phyloP scores from a whole-genome alignment of 106 monocot genomes.

The Dendrobium nobile region DNA sequence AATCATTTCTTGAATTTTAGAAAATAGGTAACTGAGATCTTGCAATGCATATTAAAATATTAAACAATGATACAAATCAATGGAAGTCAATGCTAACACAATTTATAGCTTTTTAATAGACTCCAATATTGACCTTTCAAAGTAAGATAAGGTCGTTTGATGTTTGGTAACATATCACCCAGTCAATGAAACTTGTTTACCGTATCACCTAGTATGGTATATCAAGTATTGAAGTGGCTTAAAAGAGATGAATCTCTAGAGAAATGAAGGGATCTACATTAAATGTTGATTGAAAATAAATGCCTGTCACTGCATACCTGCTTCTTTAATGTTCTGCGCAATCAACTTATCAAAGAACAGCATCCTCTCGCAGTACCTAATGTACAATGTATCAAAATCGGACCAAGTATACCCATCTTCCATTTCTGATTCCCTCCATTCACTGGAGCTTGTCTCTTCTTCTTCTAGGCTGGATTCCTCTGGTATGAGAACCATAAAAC shows the following conservation, averaged over 20 bases:
- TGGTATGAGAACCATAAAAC: conserved; percentile 95
- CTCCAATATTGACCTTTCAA: neutral
- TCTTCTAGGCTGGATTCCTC: conserved; percentile 60
- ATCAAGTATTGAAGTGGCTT: neutral
- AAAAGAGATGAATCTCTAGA: neutral
- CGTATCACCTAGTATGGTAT: neutral
- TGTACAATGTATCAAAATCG: conserved; percentile 68
- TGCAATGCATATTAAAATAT: neutral
- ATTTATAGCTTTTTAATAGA: neutral
- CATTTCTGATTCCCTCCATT: conserved; percentile 53
- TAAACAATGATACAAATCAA: neutral
- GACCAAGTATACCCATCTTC: conserved; percentile 36
- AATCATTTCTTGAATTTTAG: neutral
- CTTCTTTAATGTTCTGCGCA: conserved; percentile 41
- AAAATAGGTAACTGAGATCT: neutral
- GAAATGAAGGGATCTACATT: conserved; percentile 2
- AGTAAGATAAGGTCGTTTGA: neutral
- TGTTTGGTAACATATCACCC: neutral
- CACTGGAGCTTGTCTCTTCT: conserved; percentile 63
- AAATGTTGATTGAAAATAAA: neutral
- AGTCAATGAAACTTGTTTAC: neutral
- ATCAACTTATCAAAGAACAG: conserved; percentile 79
- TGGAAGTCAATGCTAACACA: neutral
- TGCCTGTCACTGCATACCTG: conserved; percentile 28
- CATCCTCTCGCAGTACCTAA: conserved; percentile 78